Conservation (phyloP, 768 basidiomycete species). For the Chalciporus chontae region DNA sequence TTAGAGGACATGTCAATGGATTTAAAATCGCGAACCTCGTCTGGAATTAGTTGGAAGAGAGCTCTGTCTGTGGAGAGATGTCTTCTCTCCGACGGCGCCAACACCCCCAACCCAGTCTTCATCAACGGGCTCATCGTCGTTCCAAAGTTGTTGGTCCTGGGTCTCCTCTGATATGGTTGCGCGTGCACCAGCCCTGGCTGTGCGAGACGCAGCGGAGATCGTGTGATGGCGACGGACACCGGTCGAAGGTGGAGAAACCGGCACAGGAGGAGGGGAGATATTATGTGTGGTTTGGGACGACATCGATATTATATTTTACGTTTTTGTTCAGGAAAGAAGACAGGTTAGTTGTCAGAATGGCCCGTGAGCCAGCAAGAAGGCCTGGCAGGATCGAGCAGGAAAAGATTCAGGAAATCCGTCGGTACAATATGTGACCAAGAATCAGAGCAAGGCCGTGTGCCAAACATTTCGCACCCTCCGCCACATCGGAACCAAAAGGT, state of each 20-base stretch:
- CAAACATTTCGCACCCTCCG: background rate
- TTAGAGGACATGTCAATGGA: background rate
- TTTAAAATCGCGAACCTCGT: conserved; percentile 47
- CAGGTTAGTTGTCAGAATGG: conserved; percentile 1
- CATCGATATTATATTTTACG: conserved; percentile 25
- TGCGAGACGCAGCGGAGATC: conserved; percentile 71
- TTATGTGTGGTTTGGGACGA: conserved; percentile 36
- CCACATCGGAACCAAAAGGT: background rate
- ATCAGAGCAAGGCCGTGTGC: background rate
- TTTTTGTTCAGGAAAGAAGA: conserved; percentile 2
- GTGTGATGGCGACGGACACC: conserved; percentile 82
- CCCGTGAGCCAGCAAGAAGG: conserved; percentile 1
- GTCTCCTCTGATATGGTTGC: conserved; percentile 67
- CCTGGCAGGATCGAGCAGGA: conserved; percentile 5
- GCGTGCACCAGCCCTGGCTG: conserved; percentile 56
- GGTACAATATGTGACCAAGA: background rate
- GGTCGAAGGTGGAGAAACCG: conserved; percentile 34
- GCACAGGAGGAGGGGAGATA: conserved; percentile 41
- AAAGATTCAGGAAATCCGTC: background rate
- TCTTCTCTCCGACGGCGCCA: conserved; percentile 81
- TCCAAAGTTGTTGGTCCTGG: conserved; percentile 55
- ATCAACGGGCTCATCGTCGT: conserved; percentile 75
- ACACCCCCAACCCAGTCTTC: conserved; percentile 80
- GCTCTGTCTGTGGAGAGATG: conserved; percentile 73
- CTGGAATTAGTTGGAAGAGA: conserved; percentile 81